phyloP scores from a whole-genome alignment of 2,329 filamentous ascomycete species.

The Septoria petroselini region DNA sequence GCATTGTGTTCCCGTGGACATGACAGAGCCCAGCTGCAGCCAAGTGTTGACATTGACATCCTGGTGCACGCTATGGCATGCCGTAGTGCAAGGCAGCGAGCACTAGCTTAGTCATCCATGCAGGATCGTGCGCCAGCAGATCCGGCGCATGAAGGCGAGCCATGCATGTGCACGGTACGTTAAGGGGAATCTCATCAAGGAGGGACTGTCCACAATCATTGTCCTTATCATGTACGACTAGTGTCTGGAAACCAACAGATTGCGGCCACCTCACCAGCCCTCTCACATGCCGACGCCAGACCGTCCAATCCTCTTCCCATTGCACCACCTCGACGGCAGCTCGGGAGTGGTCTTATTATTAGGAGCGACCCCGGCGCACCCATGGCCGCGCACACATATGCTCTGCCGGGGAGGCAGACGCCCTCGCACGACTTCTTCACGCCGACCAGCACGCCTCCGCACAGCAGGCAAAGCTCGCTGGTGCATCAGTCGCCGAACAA shows the following conservation, averaged over 20 bases:
- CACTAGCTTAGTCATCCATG: too few relatives aligned
- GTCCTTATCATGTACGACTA: too few relatives aligned
- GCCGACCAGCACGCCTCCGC: constrained; percentile 22
- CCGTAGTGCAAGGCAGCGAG: background rate
- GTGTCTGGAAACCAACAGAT: too few relatives aligned
- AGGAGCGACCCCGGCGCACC: background rate
- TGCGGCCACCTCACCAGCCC: too few relatives aligned
- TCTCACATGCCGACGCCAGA: too few relatives aligned
- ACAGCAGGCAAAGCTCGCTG: constrained; percentile 29
- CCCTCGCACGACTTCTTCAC: constrained; percentile 30
- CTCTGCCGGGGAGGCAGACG: constrained; percentile 38
- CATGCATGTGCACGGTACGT: too few relatives aligned
- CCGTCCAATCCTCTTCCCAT: too few relatives aligned
- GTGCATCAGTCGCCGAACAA: constrained; percentile 10
- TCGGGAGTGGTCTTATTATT: too few relatives aligned
- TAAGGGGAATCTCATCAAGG: too few relatives aligned
- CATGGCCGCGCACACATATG: constrained; percentile 49
- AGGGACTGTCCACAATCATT: too few relatives aligned
- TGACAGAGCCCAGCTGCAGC: background rate
- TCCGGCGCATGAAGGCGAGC: too few relatives aligned
- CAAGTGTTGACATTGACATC: background rate
- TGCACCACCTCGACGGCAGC: too few relatives aligned
- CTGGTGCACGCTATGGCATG: constrained; percentile 6
- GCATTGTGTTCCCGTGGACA: constrained; percentile 19
- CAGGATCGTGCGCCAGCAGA: background rate